These are phyloP conservation scores for Mortierella sp. DNA, from an alignment of 371 early-diverging fungal species.

Conservation along the genomic window DNA sequence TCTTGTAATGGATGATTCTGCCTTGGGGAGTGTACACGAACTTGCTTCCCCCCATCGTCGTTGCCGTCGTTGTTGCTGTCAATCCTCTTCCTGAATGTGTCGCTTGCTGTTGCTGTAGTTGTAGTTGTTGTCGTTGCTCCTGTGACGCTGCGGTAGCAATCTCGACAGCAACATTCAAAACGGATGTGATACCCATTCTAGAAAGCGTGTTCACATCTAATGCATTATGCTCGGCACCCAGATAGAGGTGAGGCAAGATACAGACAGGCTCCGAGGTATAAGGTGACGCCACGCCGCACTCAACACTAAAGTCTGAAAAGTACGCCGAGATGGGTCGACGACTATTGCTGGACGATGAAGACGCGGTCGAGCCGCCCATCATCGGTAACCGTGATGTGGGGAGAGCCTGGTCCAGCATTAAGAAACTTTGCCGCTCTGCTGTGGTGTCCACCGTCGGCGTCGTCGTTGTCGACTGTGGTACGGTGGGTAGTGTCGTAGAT, in stretches of 20 bases:
- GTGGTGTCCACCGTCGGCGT: slow-evolving; percentile 2
- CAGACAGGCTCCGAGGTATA: slow-evolving; percentile 64
- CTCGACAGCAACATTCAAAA: slow-evolving; percentile 83
- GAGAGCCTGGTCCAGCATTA: slow-evolving; percentile 31
- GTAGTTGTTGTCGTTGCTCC: slow-evolving; percentile 23
- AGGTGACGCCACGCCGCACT: slow-evolving; percentile 44
- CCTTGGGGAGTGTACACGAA: slow-evolving; percentile 18
- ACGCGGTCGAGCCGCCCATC: neutral
- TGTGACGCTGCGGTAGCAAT: slow-evolving; percentile 43
- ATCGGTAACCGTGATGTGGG: slow-evolving; percentile 27
- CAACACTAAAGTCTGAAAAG: slow-evolving; percentile 49
- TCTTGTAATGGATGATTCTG: slow-evolving; percentile 64
- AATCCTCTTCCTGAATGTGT: slow-evolving; percentile 10
- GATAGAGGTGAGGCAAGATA: slow-evolving; percentile 75
- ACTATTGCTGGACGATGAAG: slow-evolving; percentile 18
- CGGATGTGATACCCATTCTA: slow-evolving; percentile 60
- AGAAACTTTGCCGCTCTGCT: slow-evolving; percentile 19
- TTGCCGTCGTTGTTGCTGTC: neutral
- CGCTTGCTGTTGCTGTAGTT: slow-evolving; percentile 11
- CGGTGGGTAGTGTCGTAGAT: slow-evolving; percentile 22
- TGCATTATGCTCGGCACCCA: slow-evolving; percentile 77
- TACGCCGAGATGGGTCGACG: slow-evolving; percentile 51
- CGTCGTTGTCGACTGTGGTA: slow-evolving; percentile 8
- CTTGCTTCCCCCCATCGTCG: slow-evolving; percentile 5
- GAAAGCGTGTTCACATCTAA: slow-evolving; percentile 54